phyloP scores from a whole-genome alignment of 305 asterid species.

The Fraxinus paxiana region DNA sequence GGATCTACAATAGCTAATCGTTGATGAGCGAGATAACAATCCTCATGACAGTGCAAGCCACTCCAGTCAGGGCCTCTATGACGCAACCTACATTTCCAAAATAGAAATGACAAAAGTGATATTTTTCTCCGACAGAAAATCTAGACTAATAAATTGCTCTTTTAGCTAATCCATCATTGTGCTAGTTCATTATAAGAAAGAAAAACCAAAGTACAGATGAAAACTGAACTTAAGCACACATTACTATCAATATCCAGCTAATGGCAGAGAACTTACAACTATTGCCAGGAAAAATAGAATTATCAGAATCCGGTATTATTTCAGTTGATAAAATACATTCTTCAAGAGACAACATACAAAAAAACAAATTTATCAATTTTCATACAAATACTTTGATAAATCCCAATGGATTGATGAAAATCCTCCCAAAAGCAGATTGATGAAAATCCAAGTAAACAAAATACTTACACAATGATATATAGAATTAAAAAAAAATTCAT shows the following conservation, averaged over 20 bases:
- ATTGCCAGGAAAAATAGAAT: neutral
- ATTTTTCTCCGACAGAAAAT: neutral
- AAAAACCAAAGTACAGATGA: conserved; percentile 10
- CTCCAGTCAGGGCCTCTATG: conserved; percentile 99
- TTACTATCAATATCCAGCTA: conserved; percentile 6
- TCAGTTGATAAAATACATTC: neutral
- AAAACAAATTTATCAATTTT: neutral
- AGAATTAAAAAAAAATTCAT: neutral
- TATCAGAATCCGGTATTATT: neutral
- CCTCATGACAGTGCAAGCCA: conserved; percentile 75
- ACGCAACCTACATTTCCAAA: conserved; percentile 62
- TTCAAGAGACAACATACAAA: neutral
- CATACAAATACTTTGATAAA: neutral
- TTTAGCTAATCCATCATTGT: neutral
- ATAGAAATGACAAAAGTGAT: conserved; percentile 20
- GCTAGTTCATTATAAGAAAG: neutral
- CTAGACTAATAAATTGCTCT: neutral
- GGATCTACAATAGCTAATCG: conserved; percentile 96
- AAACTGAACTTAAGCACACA: neutral
- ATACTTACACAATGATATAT: neutral
- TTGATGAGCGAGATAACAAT: conserved; percentile 91
- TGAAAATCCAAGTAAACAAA: neutral
- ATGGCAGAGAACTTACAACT: neutral
- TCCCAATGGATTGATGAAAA: neutral
- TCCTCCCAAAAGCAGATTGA: neutral